Conservation (phyloP, 768 basidiomycete genomes). For the Coprinopsis marcescibilis region DNA sequence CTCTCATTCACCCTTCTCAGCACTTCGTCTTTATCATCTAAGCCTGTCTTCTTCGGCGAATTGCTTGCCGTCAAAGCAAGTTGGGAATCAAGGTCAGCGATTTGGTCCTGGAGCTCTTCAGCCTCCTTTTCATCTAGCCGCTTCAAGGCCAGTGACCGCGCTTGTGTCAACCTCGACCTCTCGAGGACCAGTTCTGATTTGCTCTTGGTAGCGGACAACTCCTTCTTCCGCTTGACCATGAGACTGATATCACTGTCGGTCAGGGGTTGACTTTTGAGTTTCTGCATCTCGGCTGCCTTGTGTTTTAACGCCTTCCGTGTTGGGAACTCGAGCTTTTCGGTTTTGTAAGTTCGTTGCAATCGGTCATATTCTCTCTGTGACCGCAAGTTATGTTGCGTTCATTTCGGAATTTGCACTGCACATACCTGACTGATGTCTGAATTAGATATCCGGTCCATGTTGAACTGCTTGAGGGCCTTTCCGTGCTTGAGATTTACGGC, state of each 20-base stretch:
- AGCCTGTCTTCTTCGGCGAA: constrained; percentile 20
- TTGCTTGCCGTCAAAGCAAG: not conserved
- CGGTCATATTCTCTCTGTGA: constrained; percentile 70
- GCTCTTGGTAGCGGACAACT: constrained; percentile 27
- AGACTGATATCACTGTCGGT: constrained; percentile 87
- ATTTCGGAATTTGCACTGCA: constrained; percentile 11
- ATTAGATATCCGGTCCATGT: constrained; percentile 89
- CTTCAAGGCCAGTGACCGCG: constrained; percentile 66
- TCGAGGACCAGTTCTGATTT: constrained; percentile 45
- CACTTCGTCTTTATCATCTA: constrained; percentile 31
- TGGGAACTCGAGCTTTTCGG: constrained; percentile 60
- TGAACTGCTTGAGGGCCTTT: constrained; percentile 49
- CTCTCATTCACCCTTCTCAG: constrained; percentile 84
- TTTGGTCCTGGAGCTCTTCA: constrained; percentile 52
- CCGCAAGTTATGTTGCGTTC: constrained; percentile 3
- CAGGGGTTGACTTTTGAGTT: constrained; percentile 52
- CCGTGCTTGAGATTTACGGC: constrained; percentile 76
- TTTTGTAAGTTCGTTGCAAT: constrained; percentile 35
- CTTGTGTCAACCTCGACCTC: constrained; percentile 61
- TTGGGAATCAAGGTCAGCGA: constrained; percentile 44
- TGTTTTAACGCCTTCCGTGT: constrained; percentile 59
- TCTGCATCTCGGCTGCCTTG: constrained; percentile 59
- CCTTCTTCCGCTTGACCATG: constrained; percentile 68
- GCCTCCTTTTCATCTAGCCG: constrained; percentile 68
- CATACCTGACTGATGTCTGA: constrained; percentile 54